Evolutionary conservation across 257 asterid genomes (phyloP), one percentile per base, ranked within the genome.

Genomic region (Rehmannia glutinosa): DNA sequence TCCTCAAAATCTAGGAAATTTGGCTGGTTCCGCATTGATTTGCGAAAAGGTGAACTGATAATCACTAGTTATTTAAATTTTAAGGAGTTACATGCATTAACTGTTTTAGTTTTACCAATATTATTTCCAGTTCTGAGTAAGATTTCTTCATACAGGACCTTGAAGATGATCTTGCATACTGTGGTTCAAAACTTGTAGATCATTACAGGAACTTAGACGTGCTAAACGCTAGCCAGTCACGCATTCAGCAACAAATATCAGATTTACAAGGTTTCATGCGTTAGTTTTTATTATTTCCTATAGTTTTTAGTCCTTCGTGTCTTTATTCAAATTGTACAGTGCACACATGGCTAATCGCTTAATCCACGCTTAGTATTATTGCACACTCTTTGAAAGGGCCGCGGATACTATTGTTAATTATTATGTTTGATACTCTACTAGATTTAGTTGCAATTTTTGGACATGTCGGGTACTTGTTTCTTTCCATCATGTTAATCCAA

Each of bases 231-330:
- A 32, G 23, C n/a, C 62, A 16, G 66, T 24, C 28, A 15, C 33
- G 5, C 7, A 20, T 80, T 51, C 35, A 46, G 68, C 50, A 38
- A 33, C 64, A 39, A 3, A 56, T 86, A 65, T 64, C 73, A 65
- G 53, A n/a, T 15, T 57, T 78, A 69, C 80, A 69, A 87, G 97
- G 97, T 87, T 64, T 21, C 27, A 20, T n/a, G 50, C 20, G 28
- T 56, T 2, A 3, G 36, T 2, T 65, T 35, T 49, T 21, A 8
- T 21, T 52, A 17, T 30, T 71, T 74, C 16, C 32, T 32, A 30
- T 8, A 51, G 13, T 20, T 30, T n/a, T 8, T 33, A n/a, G 46
- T 43, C 24, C 1, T 35, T 25, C 36, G 12, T 52, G 50, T 73
- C 25, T 51, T 50, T 8, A 47, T 47, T 46, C 33, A 21, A 46